A percentile compares a stretch with the other conserved stretches of the same genome.
Conservation (phyloP, 83 land plant genomes). For the Picea engelmannii region DNA sequence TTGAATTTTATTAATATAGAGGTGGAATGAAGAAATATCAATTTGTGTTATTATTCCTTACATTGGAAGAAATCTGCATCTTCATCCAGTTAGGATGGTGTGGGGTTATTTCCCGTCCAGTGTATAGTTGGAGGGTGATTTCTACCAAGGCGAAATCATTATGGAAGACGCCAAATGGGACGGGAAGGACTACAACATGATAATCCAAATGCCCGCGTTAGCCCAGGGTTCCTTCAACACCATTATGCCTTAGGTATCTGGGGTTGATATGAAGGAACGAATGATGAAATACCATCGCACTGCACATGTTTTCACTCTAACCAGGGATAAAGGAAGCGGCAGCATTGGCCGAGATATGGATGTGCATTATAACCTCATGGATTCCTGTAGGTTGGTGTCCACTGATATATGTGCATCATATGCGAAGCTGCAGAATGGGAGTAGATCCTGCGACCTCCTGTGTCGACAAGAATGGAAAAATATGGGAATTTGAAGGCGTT, state of each 20-base stretch:
- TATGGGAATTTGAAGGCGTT: conserved; percentile 46
- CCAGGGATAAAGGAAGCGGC: conserved; percentile 38
- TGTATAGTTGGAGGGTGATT: conserved; percentile 31
- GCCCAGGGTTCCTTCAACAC: conserved; percentile 31
- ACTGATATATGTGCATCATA: conserved; percentile 25
- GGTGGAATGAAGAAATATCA: too few species aligned
- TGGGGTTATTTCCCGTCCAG: conserved; percentile 83
- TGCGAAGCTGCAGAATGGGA: conserved; percentile 39
- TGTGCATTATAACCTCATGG: too few species aligned
- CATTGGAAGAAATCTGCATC: conserved; percentile 51
- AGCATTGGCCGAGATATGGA: background rate
- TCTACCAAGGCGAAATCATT: conserved; percentile 78
- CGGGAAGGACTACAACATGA: background rate
- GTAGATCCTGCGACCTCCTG: conserved; percentile 16
- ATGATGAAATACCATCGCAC: conserved; percentile 22
- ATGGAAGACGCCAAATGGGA: conserved; percentile 37
- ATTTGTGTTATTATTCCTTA: conserved; percentile 10
- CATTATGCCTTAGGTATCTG: conserved; percentile 31
- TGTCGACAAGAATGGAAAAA: background rate
- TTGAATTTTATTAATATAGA: too few species aligned
- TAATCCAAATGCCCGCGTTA: background rate
- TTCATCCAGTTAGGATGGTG: conserved; percentile 65
- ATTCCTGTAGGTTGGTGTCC: too few species aligned
- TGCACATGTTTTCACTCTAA: conserved; percentile 26
- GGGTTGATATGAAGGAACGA: too few species aligned